Percentiles rank a stretch among this genome's conserved stretches.
These are phyloP conservation scores for Colletotrichum spaethianum DNA, from an alignment of 2,329 filamentous ascomycete genomes.

Conservation along the genomic window DNA sequence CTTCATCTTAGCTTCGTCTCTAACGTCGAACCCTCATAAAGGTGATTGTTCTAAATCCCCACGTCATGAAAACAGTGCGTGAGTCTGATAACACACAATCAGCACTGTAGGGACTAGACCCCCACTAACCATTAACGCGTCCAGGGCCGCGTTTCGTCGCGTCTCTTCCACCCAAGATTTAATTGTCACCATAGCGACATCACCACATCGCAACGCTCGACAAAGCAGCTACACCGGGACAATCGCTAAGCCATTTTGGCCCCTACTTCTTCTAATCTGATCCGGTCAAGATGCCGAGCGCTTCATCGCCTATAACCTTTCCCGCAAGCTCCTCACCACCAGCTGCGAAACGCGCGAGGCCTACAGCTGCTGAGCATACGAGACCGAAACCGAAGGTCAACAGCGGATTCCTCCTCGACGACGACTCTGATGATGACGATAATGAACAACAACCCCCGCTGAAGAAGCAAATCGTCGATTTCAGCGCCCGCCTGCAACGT, in stretches of 20 bases:
- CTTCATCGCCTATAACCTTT: constrained; percentile 72
- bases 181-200: constrained; percentile 31
- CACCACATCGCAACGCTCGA: background rate
- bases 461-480: constrained; percentile 42
- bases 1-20: background rate
- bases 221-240: background rate
- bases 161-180: constrained; percentile 5
- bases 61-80: constrained; percentile 18
- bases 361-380: constrained; percentile 52
- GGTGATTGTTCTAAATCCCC: background rate
- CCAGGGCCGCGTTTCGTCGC: constrained; percentile 37
- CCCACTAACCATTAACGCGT: constrained; percentile 38
- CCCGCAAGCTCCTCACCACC: constrained; percentile 64
- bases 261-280: background rate
- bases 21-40: background rate
- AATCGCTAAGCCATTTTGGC: background rate
- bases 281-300: constrained; percentile 64
- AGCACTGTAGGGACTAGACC: constrained; percentile 4
- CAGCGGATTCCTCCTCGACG: constrained; percentile 58
- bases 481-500: constrained; percentile 20
- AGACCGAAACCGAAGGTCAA: constrained; percentile 49
- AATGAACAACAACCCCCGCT: constrained; percentile 36
- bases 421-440: constrained; percentile 51
- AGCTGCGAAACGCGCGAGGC: constrained; percentile 53
- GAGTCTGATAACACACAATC: accelerated